Conservation (phyloP, 1,284 basidiomycete genomes). For the Pseudomicrostroma phylloplanum region DNA sequence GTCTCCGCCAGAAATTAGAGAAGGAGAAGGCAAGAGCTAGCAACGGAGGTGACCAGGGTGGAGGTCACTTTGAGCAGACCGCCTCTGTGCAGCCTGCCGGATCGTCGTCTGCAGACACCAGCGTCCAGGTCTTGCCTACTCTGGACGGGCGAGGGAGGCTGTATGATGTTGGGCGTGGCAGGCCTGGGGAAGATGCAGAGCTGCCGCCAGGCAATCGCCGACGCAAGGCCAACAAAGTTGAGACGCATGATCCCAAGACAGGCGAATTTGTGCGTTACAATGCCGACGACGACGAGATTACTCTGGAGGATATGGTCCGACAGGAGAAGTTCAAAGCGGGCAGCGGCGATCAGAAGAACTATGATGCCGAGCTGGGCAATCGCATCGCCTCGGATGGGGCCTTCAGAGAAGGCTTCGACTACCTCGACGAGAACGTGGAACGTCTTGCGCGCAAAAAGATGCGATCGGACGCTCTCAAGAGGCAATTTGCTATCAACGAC, state of each 20-base stretch:
- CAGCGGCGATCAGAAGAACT: conserved; percentile 77
- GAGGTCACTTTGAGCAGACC: conserved; percentile 18
- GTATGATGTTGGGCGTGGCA: conserved; percentile 79
- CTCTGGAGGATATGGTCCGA: conserved; percentile 82
- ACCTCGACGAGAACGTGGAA: conserved; percentile 94
- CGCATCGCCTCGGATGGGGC: conserved; percentile 80
- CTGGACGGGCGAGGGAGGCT: conserved; percentile 76
- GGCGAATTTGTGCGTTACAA: conserved; percentile 33
- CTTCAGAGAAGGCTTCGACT: conserved; percentile 69
- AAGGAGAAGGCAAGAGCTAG: conserved; percentile 51
- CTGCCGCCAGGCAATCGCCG: conserved; percentile 9
- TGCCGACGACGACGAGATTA: conserved; percentile 72
- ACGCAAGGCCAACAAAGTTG: conserved; percentile 56
- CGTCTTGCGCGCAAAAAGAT: conserved; percentile 84
- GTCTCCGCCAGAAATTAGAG: conserved; percentile 8
- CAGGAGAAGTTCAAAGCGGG: conserved; percentile 87
- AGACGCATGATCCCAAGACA: conserved; percentile 75
- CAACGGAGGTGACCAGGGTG: conserved; percentile 44
- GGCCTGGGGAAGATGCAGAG: conserved; percentile 37
- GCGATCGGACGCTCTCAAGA: conserved; percentile 89
- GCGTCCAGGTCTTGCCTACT: conserved; percentile 78
- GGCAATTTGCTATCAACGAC: conserved; percentile 93
- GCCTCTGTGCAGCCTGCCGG: background rate
- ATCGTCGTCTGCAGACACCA: conserved; percentile 48
- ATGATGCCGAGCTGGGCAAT: conserved; percentile 80